Base-by-base conservation (phyloP, 1,139 yeast genomes). In the Sugiyamaella paludigena region DNA sequence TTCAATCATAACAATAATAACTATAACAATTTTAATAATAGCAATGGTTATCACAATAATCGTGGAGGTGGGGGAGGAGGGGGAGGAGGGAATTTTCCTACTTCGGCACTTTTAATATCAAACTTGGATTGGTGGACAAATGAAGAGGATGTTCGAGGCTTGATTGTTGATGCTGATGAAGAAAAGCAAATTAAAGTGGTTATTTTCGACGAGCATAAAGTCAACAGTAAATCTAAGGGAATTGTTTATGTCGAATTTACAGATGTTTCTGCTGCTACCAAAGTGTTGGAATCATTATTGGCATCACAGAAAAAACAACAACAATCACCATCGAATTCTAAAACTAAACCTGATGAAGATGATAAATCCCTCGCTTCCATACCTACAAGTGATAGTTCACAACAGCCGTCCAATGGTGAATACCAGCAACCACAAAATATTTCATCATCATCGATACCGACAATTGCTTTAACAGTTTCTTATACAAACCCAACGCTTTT, bases 181-280 rank as follows among this genome's bases (percentile, higher is more conserved):
- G 68, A 64, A 36, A 50, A 49, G 7, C 54, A 54, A 16, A 43
- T 66, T 11, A 56, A 54, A 38, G 52, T 49, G 11, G 60, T 65
- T 1, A 54, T 64, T 2, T 65, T 65, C 47, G 65, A 64, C 42
- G 69, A 65, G 34, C 63, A 64, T 47, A 65, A 64, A 49, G 60
- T 64, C 24, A 65, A 65, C 44, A 67, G 69, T 34, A 64, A 64
- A 43, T 65, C 69, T 26, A 60, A 64, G 47, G 69, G 69, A 4
- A 51, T 46, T 7, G 61, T 58, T 1, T 58, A 54, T 45, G 35
- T 58, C 19, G 59, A 60, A 32, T 45, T 57, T 42, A 28, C 41
- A 10, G 39, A 42, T 6, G 34, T 40, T 24, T 54, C 49, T 24
- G 51, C 55, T 4, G 56, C 63, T 4, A 43, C 43, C 19, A 40